Evolutionary conservation across 768 basidiomycete genomes (phyloP), one percentile per base, ranked within the genome.

Genomic region (Royoungia palumana): DNA sequence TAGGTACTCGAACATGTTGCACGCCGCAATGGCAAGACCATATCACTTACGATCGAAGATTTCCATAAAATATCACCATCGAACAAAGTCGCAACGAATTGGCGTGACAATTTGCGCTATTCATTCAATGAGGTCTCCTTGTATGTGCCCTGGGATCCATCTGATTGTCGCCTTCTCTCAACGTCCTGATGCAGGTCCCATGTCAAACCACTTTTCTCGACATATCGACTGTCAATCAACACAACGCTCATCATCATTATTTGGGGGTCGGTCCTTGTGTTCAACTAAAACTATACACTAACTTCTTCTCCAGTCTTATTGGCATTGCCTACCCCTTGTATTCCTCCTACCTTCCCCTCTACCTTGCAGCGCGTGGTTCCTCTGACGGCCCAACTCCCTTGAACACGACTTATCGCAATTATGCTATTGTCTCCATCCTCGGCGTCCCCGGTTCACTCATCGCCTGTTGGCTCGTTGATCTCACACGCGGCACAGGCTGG

Each of bases 261-360:
- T n/a, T 81, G 80, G 78, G 75, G 77, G 70, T 77, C 58, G 19
- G 70, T 62, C 2, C 12, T 46, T 8, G 5, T 19, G 22, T 34
- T 35, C 19, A 22, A 11, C 19, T 3, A 14, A 21, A 34, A 35
- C 32, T 20, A 27, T 34, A 22, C 35, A 1, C 35, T 57, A 6
- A 57, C 19, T 6, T 12, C 34, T 19, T 11, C 19, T 35, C 21
- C 66, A 76, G 70, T 28, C 55, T 76, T 22, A 74, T 79, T 41
- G 80, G 79, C 8, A 70, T 80, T 2, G 78, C 76, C 7, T 81
- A 76, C 54, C 80, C 80, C 6, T 66, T 81, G 3, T 79, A 74
- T 66, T 79, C 70, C 47, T 60, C 69, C 4, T 82, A 80, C 64
- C 67, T 82, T 20, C 75, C 80, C 4, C 61, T 76, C 1, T 78